Percentiles rank a stretch among this genome's conserved stretches.
Evolutionary conservation across 2,329 filamentous ascomycete species (phyloP).

Genomic region (Diplodia mutila): DNA sequence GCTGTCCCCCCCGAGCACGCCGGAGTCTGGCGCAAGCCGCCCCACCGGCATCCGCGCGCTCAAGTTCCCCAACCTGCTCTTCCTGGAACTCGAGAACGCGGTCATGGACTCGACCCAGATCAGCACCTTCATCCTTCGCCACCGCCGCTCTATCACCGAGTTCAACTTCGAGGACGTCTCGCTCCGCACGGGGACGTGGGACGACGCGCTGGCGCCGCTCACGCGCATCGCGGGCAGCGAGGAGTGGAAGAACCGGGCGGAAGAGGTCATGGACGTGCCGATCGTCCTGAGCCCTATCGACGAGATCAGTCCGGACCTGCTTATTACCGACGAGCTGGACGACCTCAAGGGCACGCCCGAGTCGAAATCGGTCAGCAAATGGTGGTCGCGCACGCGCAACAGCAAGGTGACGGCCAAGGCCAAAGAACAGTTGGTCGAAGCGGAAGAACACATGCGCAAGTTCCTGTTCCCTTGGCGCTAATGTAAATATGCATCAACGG

Average conservation of each 20-base stretch:
- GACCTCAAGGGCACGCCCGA: slow-evolving; percentile 33
- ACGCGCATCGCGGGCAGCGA: slow-evolving; percentile 50
- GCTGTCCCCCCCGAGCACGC: slow-evolving; percentile 59
- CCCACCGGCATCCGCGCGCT: slow-evolving; percentile 43
- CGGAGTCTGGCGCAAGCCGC: slow-evolving; percentile 34
- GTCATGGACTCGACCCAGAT: slow-evolving; percentile 73
- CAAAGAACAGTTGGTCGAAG: slow-evolving; percentile 42
- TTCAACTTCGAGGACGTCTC: slow-evolving; percentile 80
- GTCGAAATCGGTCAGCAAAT: slow-evolving; percentile 37
- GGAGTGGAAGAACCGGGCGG: slow-evolving; percentile 38
- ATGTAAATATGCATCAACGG: slow-evolving; percentile 26
- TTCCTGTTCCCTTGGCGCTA: slow-evolving; percentile 42
- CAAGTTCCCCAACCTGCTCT: slow-evolving; percentile 67
- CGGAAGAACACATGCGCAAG: slow-evolving; percentile 42
- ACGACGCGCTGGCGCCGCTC: slow-evolving; percentile 77
- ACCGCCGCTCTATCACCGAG: slow-evolving; percentile 70
- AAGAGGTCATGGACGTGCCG: slow-evolving; percentile 45
- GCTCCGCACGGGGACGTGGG: slow-evolving; percentile 74
- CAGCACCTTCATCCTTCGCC: slow-evolving; percentile 66
- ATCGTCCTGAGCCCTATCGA: slow-evolving; percentile 43
- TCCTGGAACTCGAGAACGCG: slow-evolving; percentile 73
- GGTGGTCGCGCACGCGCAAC: slow-evolving; percentile 35
- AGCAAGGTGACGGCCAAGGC: slow-evolving; percentile 27
- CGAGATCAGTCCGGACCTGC: slow-evolving; percentile 37
- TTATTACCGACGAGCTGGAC: slow-evolving; percentile 36